phyloP scores from a whole-genome alignment of 441 rosid species.

The Croton laevigatus region DNA sequence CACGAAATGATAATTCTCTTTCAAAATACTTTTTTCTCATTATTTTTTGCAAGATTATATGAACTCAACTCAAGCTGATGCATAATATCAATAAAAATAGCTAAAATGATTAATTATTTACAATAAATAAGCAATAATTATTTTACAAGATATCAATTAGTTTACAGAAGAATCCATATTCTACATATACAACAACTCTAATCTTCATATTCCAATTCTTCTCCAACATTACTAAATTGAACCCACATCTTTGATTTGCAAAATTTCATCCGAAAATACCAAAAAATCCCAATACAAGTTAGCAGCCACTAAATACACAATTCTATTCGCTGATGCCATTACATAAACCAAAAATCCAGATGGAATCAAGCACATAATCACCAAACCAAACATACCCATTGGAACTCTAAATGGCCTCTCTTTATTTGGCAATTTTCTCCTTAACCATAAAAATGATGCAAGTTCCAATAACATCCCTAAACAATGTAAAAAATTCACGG shows the following conservation, averaged over 20 bases:
- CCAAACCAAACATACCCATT: constrained; percentile 44
- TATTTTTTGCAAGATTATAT: no score
- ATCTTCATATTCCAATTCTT: constrained; percentile 17
- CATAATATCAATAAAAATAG: no score
- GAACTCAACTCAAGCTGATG: no score
- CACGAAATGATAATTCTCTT: no score
- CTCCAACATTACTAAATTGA: constrained; percentile 21
- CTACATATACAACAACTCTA: neutral
- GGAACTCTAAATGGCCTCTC: constrained; percentile 71
- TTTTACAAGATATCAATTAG: neutral
- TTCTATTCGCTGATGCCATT: constrained; percentile 58
- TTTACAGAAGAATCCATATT: no score
- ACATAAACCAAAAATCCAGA: constrained; percentile 53
- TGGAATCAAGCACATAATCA: constrained; percentile 67
- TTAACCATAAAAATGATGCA: constrained; percentile 67
- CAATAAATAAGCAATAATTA: no score
- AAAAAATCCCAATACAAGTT: constrained; percentile 57
- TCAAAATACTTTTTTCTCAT: no score
- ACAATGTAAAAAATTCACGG: constrained; percentile 75
- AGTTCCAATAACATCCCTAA: constrained; percentile 79
- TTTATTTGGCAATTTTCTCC: constrained; percentile 45
- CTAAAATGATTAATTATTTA: no score
- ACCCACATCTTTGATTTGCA: constrained; percentile 47
- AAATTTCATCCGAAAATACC: constrained; percentile 58
- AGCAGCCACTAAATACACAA: constrained; percentile 59